A percentile compares a stretch with the other conserved stretches of the same genome.
These are phyloP conservation scores for Colletotrichum salicis DNA, from an alignment of 2,329 filamentous ascomycete genomes.

Conservation along the genomic window DNA sequence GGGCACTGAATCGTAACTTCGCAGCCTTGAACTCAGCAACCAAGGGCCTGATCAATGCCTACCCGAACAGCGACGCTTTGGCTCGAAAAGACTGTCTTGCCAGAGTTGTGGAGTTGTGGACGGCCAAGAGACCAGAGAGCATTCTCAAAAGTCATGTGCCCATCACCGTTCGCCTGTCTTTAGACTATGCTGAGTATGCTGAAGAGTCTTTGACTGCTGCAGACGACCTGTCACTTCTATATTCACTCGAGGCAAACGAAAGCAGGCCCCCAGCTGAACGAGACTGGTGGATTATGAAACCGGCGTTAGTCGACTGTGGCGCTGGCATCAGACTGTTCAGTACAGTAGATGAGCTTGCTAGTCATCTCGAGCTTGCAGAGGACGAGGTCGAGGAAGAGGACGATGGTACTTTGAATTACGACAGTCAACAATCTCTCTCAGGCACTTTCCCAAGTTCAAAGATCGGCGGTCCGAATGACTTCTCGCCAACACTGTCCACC, in stretches of 20 bases:
- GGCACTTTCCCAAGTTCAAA: slow-evolving; percentile 4
- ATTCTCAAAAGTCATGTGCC: slow-evolving; percentile 45
- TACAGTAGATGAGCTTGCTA: slow-evolving; percentile 48
- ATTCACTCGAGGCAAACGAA: slow-evolving; percentile 49
- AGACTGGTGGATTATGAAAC: slow-evolving; percentile 54
- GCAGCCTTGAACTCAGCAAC: slow-evolving; percentile 43
- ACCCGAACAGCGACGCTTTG: slow-evolving; percentile 52
- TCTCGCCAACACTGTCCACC: slow-evolving; percentile 39
- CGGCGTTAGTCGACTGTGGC: slow-evolving; percentile 52
- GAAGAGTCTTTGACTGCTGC: slow-evolving; percentile 50
- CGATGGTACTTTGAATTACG: slow-evolving; percentile 39
- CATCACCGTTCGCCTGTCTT: slow-evolving; percentile 46
- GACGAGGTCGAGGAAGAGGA: slow-evolving; percentile 44
- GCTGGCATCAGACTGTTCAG: slow-evolving; percentile 52
- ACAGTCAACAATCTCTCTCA: slow-evolving; percentile 2
- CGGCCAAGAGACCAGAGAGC: slow-evolving; percentile 47
- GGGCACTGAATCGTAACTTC: slow-evolving; percentile 48
- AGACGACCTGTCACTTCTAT: slow-evolving; percentile 47
- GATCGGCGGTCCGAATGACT: slow-evolving; percentile 18
- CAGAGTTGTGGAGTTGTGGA: slow-evolving; percentile 49
- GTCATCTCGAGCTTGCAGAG: slow-evolving; percentile 48
- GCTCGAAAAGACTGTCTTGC: slow-evolving; percentile 51
- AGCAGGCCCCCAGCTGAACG: slow-evolving; percentile 41
- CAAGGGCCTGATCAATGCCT: slow-evolving; percentile 49
- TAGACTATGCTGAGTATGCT: slow-evolving; percentile 52